Evolutionary conservation across 1,284 basidiomycete species (phyloP), one percentile per base, ranked within the genome.

Genomic region (Puccinia triticina): DNA sequence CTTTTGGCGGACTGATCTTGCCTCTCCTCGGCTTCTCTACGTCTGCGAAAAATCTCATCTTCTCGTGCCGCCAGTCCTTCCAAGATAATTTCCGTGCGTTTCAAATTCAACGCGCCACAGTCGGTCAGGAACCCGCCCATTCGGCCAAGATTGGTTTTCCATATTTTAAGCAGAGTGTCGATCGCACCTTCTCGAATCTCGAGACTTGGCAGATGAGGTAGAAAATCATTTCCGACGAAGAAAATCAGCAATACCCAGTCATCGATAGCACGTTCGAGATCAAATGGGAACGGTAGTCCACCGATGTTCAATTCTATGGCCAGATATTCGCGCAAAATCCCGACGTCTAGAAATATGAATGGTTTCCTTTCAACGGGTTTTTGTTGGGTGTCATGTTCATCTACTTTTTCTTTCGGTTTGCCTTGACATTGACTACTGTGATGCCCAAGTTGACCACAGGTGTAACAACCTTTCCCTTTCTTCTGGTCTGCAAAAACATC

Each of bases 191-290:
- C 97, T 85, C 97, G 91, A 87, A 99, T 99, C 90, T 99, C 97
- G 89, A 99, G 91, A 83, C 93, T 94, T 32, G 97, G 97, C 83
- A 99, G 89, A 89, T 99, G 97, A 23, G 97, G 97, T 86, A 99
- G 90, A 90, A 99, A 99, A 89, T 99, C 97, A 89, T 99, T 99
- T 85, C 97, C 97, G 86, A 99, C 96, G 88, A 99, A 98, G 91
- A 99, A 98, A 86, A 98, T 98, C 86, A 99, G 90, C 87, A 99
- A 92, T 85, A 99, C 94, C 96, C 97, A 99, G 88, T 99, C 97
- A 90, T 99, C 97, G 88, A 99, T 94, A 53, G 97, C 96, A 87
- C 93, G 92, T 88, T 99, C 97, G 86, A 97, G 89, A 86, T 95
- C 92, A 90, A 96, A 99, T n/a, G 92, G 91, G 88, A 98, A 97